Evolutionary conservation across 202 grass and related monocot genomes (phyloP), one percentile per base, ranked within the genome.

Genomic region (Setaria viridis): DNA sequence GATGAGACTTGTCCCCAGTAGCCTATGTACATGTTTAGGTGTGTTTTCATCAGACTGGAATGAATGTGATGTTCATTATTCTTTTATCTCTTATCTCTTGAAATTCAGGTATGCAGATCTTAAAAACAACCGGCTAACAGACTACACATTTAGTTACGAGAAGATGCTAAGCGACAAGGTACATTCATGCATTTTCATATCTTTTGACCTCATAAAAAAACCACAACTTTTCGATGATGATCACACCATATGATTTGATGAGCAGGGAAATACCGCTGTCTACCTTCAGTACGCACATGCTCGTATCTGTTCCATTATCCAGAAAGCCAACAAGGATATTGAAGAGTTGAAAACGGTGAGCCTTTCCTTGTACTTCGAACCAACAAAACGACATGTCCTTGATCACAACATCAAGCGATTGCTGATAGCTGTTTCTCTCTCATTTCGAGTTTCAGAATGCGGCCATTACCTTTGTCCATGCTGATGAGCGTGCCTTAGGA

Each of bases 101-200:
- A 80, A 86, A 67, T 81, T 25, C 79, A 97, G 94, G 88, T 97
- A 97, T 19, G 92, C 94, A 84, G 94, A 97, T 86, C 87, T 97
- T 48, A 97, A 97, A 90, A 97, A 92, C 70, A 97, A 97, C 85
- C 82, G 92, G 25, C 70, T 92, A 79, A 97, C 94, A 30, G 89
- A 97, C 85, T 97, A 97, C 76, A 90, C 84, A 85, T 97, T 97
- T 68, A 94, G 86, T 83, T 97, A 89, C 67, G 92, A 97, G 67
- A 92, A 92, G 76, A 97, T 97, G 92, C 78, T 94, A 80, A 97
- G 88, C 85, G 87, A 97, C 82, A 91, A 97, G 94, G 94, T 97
- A 91, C 39, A 43, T 65, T 32, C 13, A 57, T 68, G 64, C 48
- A 87, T 74, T 19, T 34, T 82, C 2, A 57, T 83, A 33, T 20